phyloP scores from a whole-genome alignment of 1,284 basidiomycete genomes.

The Heliocybe sulcata region DNA sequence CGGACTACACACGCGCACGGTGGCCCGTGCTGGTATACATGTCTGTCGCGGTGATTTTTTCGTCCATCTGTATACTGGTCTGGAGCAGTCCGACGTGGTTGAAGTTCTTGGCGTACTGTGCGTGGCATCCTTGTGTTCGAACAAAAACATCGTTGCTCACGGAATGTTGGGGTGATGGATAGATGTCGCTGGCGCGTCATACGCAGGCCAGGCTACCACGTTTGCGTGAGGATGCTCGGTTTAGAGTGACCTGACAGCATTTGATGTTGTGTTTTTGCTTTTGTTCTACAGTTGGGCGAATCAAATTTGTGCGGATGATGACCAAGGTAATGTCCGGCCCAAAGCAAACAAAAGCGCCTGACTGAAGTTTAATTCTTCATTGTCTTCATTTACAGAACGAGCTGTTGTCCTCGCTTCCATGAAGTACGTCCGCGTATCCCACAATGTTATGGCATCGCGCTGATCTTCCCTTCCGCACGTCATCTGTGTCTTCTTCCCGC shows the following conservation, averaged over 20 bases:
- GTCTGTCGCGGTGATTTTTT: slow-evolving; percentile 42
- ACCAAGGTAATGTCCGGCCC: slow-evolving; percentile 26
- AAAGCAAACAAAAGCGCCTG: background rate
- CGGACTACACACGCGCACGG: slow-evolving; percentile 45
- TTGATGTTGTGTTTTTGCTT: background rate
- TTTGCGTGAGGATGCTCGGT: slow-evolving; percentile 43
- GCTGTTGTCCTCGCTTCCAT: slow-evolving; percentile 63
- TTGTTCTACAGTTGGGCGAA: slow-evolving; percentile 49
- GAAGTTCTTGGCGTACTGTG: slow-evolving; percentile 66
- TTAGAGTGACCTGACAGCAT: background rate
- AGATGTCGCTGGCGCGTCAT: slow-evolving; percentile 59
- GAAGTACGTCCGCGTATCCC: slow-evolving; percentile 35
- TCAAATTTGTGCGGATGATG: slow-evolving; percentile 60
- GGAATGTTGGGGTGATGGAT: background rate
- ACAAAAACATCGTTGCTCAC: background rate
- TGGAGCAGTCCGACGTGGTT: slow-evolving; percentile 48
- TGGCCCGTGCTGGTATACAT: slow-evolving; percentile 66
- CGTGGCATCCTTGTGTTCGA: too few relatives aligned
- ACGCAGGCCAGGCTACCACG: slow-evolving; percentile 62
- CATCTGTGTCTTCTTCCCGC: slow-evolving; percentile 2
- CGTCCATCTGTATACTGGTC: slow-evolving; percentile 50
- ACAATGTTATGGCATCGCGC: background rate
- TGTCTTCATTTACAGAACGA: slow-evolving; percentile 31
- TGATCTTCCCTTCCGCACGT: background rate
- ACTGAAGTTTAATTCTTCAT: background rate